Evolutionary conservation across 306 rosid genomes (phyloP), one percentile per base, ranked within the genome.

Genomic region (Pueraria montana): DNA sequence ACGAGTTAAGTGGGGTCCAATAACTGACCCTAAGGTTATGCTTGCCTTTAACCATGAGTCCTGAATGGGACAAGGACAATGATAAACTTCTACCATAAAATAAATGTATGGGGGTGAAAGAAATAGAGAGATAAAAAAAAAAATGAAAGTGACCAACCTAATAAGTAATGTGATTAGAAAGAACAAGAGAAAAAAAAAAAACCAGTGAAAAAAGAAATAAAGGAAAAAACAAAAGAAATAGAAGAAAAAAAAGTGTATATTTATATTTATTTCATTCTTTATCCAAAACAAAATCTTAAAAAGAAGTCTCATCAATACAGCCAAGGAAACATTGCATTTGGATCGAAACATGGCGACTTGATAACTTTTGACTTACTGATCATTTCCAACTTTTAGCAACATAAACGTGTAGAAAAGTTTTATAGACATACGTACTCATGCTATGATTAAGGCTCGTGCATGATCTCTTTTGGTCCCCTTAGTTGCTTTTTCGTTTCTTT

Each of bases 261-360:
- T 52, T 56, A 56, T 56, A 56, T 56, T 8, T 56, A 21, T 56
- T 52, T 52, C 2, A n/a, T 59, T 59, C 8, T 21, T 58, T 58
- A 8, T 23, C 14, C 2, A 46, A 76, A 61, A 45, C 67, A 43
- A 74, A 85, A 52, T 34, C 56, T 43, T 50, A 72, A 74, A 74
- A 67, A 84, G 63, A 80, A 80, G 82, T 58, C 88, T 85, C 78
- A 77, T 87, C 90, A 83, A 80, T 78, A 63, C 78, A 23, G 76
- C 82, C 80, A 66, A 79, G 86, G 87, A 81, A 70, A 85, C 87
- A 77, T 85, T 87, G 90, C 77, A 82, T 84, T 84, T 84, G 85
- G 91, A 85, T 85, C 81, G 72, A 27, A 82, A 79, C 75, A 66
- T 64, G n/a, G 84, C 76, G 61, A 63, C 76, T 62, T 40, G n/a